phyloP scores from a whole-genome alignment of 345 rosid species.

The Melaleuca quinquenervia region DNA sequence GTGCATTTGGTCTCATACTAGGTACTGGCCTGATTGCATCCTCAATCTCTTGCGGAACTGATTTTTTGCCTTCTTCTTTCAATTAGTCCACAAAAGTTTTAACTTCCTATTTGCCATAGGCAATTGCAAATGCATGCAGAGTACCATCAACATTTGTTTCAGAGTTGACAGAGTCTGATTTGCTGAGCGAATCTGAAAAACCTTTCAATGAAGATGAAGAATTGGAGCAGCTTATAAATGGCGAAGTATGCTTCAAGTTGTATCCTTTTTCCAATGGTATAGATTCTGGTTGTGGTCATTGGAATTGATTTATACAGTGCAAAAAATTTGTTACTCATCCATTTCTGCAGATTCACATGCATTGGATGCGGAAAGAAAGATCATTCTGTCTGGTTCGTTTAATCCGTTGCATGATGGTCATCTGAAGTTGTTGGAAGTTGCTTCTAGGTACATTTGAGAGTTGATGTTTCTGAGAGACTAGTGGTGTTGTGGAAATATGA shows the following conservation, averaged over 20 bases:
- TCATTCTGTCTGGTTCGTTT: conserved; percentile 86
- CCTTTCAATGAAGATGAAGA: conserved; percentile 63
- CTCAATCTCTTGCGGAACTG: neutral
- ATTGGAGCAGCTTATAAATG: conserved; percentile 59
- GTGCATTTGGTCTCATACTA: neutral
- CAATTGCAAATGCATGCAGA: conserved; percentile 73
- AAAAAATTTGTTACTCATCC: neutral
- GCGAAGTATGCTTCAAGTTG: conserved; percentile 62
- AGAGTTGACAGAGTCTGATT: conserved; percentile 55
- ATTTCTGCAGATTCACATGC: conserved; percentile 26
- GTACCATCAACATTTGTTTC: conserved; percentile 34
- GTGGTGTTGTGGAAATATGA: neutral
- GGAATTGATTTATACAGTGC: neutral
- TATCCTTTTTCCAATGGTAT: conserved; percentile 67
- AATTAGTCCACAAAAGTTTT: neutral
- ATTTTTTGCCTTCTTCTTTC: neutral
- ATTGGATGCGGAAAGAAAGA: conserved; percentile 46
- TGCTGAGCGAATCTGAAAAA: conserved; percentile 32
- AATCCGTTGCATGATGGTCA: conserved; percentile 93
- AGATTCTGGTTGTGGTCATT: conserved; percentile 6
- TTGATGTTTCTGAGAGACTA: neutral
- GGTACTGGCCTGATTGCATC: neutral
- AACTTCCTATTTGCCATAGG: conserved; percentile 27
- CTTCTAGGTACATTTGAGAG: conserved; percentile 46
- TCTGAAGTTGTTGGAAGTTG: conserved; percentile 82